Evolutionary conservation across 2,329 filamentous ascomycete genomes (phyloP).

Genomic region (Neofusicoccum ribis): DNA sequence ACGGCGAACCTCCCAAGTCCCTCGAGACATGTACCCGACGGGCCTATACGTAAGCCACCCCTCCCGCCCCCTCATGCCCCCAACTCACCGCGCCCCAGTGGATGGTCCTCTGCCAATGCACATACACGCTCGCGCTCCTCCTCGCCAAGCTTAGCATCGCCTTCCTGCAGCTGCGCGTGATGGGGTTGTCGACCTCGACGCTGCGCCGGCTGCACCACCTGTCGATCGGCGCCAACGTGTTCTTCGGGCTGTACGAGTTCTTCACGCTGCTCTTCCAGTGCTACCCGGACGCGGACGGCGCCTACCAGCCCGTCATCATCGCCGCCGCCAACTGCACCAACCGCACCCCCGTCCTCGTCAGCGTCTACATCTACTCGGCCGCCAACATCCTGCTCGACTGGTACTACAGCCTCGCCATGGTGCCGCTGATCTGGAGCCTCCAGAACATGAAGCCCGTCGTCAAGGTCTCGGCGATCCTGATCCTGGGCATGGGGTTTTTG

Average conservation of each 20-base stretch:
- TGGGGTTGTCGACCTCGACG: background rate
- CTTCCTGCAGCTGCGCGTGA: conserved; percentile 9
- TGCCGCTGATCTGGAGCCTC: conserved; percentile 7
- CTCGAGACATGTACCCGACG: background rate
- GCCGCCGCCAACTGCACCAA: no score
- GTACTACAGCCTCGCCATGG: conserved; percentile 17
- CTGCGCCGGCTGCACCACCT: conserved; percentile 6
- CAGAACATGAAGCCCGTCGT: conserved; percentile 5
- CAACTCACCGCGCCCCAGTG: background rate
- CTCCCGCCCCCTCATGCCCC: no score
- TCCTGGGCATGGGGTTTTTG: conserved; percentile 12
- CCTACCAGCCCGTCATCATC: background rate
- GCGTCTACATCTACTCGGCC: background rate
- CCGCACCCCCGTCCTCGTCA: background rate
- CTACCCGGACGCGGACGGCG: background rate
- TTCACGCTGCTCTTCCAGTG: conserved; percentile 8
- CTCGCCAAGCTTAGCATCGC: conserved; percentile 16
- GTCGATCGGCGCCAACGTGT: background rate
- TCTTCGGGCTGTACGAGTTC: conserved; percentile 2
- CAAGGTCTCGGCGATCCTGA: background rate
- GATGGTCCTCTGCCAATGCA: conserved; percentile 2
- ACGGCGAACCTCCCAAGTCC: background rate
- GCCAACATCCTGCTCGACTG: conserved; percentile 16
- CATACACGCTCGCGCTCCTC: conserved; percentile 2
- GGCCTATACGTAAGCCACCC: background rate